Evolutionary conservation across 805 yeast species (phyloP).

Genomic region (Wickerhamomyces bovis): DNA sequence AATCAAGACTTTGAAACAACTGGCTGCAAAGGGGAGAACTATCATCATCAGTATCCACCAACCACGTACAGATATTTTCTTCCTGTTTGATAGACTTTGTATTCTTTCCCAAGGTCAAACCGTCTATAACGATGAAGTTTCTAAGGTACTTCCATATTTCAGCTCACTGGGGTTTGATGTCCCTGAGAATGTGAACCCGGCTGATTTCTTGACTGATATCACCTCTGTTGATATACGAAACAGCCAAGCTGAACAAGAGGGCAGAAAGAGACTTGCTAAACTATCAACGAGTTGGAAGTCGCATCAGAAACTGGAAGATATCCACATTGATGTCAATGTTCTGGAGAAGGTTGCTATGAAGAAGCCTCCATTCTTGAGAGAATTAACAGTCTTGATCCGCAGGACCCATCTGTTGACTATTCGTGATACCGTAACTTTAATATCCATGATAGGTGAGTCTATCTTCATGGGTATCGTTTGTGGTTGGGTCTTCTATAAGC

Average conservation of each 20-base stretch:
- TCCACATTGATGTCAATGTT: background rate
- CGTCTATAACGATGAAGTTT: slow-evolving; percentile 38
- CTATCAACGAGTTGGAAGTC: slow-evolving; percentile 32
- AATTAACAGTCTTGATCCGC: slow-evolving; percentile 33
- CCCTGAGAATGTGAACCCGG: slow-evolving; percentile 44
- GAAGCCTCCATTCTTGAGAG: slow-evolving; percentile 38
- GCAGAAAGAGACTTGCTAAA: slow-evolving; percentile 25
- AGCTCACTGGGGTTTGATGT: slow-evolving; percentile 31
- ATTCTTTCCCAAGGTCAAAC: slow-evolving; percentile 57
- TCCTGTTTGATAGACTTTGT: slow-evolving; percentile 62
- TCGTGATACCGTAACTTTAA: slow-evolving; percentile 40
- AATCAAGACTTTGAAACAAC: slow-evolving; percentile 53
- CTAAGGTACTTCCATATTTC: slow-evolving; percentile 42
- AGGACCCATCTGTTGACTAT: slow-evolving; percentile 36
- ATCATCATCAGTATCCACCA: slow-evolving; percentile 78
- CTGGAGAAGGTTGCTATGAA: slow-evolving; percentile 1
- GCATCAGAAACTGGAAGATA: slow-evolving; percentile 1
- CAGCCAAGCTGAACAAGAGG: slow-evolving; percentile 27
- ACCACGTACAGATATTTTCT: slow-evolving; percentile 75
- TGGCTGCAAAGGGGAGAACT: slow-evolving; percentile 61
- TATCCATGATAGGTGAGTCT: slow-evolving; percentile 16
- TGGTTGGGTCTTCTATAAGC: slow-evolving; percentile 77
- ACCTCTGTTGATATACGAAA: slow-evolving; percentile 43
- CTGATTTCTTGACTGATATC: slow-evolving; percentile 44
- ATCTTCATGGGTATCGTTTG: slow-evolving; percentile 26